These are phyloP conservation scores for Cinnamomum chago DNA, from an alignment of 164 flowering plant genomes.

Conservation along the genomic window DNA sequence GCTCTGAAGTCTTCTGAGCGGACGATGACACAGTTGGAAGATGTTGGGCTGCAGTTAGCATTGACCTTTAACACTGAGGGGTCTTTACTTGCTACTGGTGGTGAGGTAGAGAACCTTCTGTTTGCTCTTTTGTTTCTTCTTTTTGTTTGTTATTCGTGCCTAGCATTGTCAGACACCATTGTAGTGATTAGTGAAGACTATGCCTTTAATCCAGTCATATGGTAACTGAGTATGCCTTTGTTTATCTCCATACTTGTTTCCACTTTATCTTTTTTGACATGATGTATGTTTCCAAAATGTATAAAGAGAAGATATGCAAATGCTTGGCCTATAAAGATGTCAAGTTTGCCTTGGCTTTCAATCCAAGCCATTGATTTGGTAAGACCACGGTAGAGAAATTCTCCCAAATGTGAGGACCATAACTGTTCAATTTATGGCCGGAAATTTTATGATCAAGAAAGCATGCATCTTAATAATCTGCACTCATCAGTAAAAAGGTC, in stretches of 20 bases:
- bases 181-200: neutral
- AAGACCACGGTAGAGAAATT: neutral
- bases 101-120: constrained; percentile 57
- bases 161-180: neutral
- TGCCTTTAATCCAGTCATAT: neutral
- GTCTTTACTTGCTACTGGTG: constrained; percentile 76
- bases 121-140: neutral
- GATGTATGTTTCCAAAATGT: neutral
- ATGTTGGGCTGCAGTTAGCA: constrained; percentile 84
- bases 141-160: neutral
- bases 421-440: no score
- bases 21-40: constrained; percentile 50
- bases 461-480: neutral
- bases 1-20: constrained; percentile 55
- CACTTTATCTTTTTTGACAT: neutral
- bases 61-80: constrained; percentile 69
- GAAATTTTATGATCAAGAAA: no score
- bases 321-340: neutral
- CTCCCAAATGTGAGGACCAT: neutral
- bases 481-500: neutral
- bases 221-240: no score
- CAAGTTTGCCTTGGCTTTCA: neutral
- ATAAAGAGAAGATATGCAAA: neutral
- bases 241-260: neutral
- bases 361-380: neutral